Conservation (phyloP, 371 early-diverging fungal genomes). For the Amoeboaphelidium occidentale region DNA sequence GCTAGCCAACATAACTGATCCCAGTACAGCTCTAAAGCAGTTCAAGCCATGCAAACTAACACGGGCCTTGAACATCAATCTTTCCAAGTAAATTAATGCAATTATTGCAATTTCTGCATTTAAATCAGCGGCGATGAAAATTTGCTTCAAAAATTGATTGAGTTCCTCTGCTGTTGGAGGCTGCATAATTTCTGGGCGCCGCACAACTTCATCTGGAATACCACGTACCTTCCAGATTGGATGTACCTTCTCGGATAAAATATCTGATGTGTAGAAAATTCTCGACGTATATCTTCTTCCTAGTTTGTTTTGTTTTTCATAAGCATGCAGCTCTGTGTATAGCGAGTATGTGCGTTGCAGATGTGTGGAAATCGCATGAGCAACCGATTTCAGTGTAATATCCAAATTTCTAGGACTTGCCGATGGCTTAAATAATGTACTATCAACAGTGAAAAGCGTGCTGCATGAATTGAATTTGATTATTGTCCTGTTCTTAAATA, state of each 20-base stretch:
- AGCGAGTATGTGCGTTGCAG: not conserved
- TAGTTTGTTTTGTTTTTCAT: not conserved
- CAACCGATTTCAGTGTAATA: not conserved
- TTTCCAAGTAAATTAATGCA: not conserved
- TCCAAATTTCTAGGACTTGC: not conserved
- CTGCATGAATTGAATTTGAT: not conserved
- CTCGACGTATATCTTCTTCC: not conserved
- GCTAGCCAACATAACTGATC: constrained; percentile 35
- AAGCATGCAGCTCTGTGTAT: not conserved
- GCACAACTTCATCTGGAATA: not conserved
- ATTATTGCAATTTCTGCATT: not conserved
- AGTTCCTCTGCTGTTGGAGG: not conserved
- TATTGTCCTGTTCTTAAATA: not conserved
- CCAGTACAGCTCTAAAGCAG: constrained; percentile 16
- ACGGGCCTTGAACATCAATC: not conserved
- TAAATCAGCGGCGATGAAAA: not conserved
- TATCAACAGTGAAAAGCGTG: not conserved
- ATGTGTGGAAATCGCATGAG: not conserved
- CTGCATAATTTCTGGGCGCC: not conserved
- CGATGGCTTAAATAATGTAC: not conserved
- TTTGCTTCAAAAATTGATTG: not conserved
- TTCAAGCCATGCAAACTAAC: not conserved
- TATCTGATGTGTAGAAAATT: not conserved
- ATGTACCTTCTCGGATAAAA: not conserved
- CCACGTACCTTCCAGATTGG: not conserved